A percentile compares a stretch with the other conserved stretches of the same genome.
Conservation (phyloP, 148 eudicot genomes). For the Camellia granthamiana region DNA sequence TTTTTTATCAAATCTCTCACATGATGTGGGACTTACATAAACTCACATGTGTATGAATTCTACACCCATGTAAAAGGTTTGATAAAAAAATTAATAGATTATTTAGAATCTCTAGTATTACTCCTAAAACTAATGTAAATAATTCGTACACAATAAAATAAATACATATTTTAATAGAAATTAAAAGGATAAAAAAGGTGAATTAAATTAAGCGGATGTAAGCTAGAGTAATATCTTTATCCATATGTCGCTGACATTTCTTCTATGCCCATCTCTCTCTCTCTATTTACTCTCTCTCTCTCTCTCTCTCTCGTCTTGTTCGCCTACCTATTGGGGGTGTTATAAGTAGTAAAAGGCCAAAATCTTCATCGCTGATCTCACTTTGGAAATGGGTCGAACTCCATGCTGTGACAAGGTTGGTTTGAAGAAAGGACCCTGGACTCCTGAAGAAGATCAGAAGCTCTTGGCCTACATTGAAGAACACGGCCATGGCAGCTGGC, state of each 20-base stretch:
- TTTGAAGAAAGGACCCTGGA: conserved; percentile 96
- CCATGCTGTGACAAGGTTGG: conserved; percentile 93
- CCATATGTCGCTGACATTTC: conserved; percentile 45
- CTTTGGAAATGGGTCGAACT: conserved; percentile 66
- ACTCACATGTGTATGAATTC: too few species aligned
- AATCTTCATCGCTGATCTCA: neutral
- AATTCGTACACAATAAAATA: too few species aligned
- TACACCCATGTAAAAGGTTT: too few species aligned
- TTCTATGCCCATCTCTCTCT: conserved; percentile 22
- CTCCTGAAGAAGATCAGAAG: conserved; percentile 96
- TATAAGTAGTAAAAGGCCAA: conserved; percentile 16
- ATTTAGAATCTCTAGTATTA: too few species aligned
- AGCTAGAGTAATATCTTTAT: neutral
- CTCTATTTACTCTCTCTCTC: conserved; percentile 9
- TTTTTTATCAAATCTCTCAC: too few species aligned
- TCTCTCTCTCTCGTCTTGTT: conserved; percentile 2
- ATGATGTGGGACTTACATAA: too few species aligned
- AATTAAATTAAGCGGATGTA: too few species aligned
- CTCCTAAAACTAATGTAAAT: too few species aligned
- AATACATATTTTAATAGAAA: too few species aligned
- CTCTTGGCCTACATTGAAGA: conserved; percentile 84
- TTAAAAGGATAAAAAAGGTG: too few species aligned
- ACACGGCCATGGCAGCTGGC: conserved; percentile 98
- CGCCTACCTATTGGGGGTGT: neutral
- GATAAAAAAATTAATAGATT: too few species aligned